Base-by-base conservation (phyloP, 1,139 yeast genomes). In the Suhomyces wounanorum region DNA sequence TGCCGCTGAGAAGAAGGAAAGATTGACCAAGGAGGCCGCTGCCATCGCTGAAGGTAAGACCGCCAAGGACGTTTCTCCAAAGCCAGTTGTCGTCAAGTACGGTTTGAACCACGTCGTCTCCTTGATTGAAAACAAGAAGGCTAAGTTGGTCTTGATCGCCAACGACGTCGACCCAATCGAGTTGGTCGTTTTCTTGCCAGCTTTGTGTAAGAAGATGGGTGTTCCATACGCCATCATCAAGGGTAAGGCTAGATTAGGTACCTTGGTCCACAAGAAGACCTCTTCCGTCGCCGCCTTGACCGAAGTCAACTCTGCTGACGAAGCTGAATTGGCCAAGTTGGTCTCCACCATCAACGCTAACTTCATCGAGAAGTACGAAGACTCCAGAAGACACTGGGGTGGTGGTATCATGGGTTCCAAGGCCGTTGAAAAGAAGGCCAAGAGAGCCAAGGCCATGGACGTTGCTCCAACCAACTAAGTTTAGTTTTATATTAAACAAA, bases 111-210 rank as follows among this genome's bases (percentile, higher is more conserved):
- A 92, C 80, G 97, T 92, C 80, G 97, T 91, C 65, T 85, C 96
- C 59, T 84, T 92, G 65, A 79, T 92, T 69, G 98, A 92, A 84
- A 91, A 90, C 95, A 92, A 92, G 86, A 92, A 92, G 84, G 96
- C 97, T 66, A 89, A 90, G 78, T 85, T 92, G 69, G 97, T 92
- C 62, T 84, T 92, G 75, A 92, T 92, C 72, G 97, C 98, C 74
- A 87, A 92, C 82, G 98, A 92, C 69, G 98, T 92, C 70, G 98
- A 92, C 84, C 98, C 98, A 75, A 89, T 92, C 72, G 98, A 92
- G 81, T 84, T 92, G 74, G 98, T 92, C 66, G 82, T 92, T 65
- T 92, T 89, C 87, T 82, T 92, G 66, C 98, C 98, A 73, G 97
- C 98, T 77, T 85, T 92, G 72, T 92, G 97, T 84, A 89, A 94